phyloP scores from a whole-genome alignment of 345 rosid species.

The Capsella bursapastoris region DNA sequence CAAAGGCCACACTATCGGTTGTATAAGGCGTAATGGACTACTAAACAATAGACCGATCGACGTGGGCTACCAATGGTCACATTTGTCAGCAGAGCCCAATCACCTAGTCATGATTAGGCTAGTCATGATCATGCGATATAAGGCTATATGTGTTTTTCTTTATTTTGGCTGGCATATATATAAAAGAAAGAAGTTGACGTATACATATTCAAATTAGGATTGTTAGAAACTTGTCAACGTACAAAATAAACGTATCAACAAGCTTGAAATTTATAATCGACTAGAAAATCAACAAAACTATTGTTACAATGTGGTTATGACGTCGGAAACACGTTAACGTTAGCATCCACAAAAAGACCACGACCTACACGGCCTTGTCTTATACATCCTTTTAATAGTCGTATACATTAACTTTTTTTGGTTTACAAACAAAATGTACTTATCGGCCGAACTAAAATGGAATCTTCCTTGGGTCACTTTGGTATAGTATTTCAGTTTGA shows the following conservation, averaged over 20 bases:
- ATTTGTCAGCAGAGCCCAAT: slow-evolving; percentile 13
- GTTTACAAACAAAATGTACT: neutral
- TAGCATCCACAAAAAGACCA: slow-evolving; percentile 30
- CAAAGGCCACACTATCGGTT: neutral
- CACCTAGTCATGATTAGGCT: neutral
- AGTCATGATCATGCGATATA: neutral
- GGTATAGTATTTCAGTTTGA: neutral
- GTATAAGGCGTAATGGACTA: neutral
- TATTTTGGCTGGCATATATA: neutral
- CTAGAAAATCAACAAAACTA: neutral
- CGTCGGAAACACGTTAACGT: slow-evolving; percentile 34
- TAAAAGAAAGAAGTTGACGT: slow-evolving; percentile 11
- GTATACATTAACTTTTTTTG: slow-evolving; percentile 6
- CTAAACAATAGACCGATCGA: neutral
- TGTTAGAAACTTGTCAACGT: slow-evolving; percentile 35
- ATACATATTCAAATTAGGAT: slow-evolving; percentile 12
- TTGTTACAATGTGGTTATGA: neutral
- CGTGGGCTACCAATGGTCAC: neutral
- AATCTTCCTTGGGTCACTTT: slow-evolving; percentile 2
- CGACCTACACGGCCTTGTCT: slow-evolving; percentile 33
- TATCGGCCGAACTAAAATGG: neutral
- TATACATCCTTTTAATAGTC: slow-evolving; percentile 4
- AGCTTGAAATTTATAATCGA: neutral
- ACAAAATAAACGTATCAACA: neutral
- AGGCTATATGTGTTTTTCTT: neutral